These are phyloP conservation scores for Laetiporus sulphureus DNA, from an alignment of 1,284 basidiomycete genomes.

Conservation along the genomic window DNA sequence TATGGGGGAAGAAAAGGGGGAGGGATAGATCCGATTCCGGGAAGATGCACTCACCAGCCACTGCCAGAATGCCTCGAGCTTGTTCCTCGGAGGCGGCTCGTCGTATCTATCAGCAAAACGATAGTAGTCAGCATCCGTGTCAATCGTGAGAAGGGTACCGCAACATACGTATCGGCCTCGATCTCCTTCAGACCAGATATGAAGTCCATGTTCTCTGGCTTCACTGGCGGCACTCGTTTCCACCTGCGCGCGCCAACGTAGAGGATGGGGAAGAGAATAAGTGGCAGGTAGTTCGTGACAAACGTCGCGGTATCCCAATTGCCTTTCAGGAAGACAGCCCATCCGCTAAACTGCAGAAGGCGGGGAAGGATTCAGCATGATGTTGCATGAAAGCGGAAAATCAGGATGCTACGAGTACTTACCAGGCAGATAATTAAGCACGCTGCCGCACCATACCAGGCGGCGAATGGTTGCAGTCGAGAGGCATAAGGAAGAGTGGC, in stretches of 20 bases:
- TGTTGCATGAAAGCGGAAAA: no score
- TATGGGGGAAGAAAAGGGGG: no score
- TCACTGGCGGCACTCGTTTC: constrained; percentile 41
- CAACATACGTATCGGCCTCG: constrained; percentile 51
- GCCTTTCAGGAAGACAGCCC: constrained; percentile 68
- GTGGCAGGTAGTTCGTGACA: constrained; percentile 67
- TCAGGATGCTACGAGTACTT: constrained; percentile 25
- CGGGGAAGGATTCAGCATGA: no score
- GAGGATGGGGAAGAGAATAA: constrained; percentile 71
- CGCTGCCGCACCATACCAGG: constrained; percentile 55
- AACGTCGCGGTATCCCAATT: constrained; percentile 48
- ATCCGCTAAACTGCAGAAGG: constrained; percentile 58
- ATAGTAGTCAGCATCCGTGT: not conserved
- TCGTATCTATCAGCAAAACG: constrained; percentile 37
- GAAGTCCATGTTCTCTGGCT: constrained; percentile 73
- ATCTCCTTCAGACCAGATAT: constrained; percentile 64
- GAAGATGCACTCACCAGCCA: constrained; percentile 62
- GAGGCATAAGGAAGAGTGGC: constrained; percentile 61
- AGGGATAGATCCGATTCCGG: no score
- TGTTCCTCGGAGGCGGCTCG: constrained; percentile 67
- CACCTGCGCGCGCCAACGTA: constrained; percentile 54
- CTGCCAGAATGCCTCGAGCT: constrained; percentile 60
- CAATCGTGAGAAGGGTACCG: constrained; percentile 4
- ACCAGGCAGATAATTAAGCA: constrained; percentile 66
- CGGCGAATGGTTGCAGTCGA: constrained; percentile 63